Conservation (phyloP, 768 basidiomycete species). For the Gyrodon lividus region DNA sequence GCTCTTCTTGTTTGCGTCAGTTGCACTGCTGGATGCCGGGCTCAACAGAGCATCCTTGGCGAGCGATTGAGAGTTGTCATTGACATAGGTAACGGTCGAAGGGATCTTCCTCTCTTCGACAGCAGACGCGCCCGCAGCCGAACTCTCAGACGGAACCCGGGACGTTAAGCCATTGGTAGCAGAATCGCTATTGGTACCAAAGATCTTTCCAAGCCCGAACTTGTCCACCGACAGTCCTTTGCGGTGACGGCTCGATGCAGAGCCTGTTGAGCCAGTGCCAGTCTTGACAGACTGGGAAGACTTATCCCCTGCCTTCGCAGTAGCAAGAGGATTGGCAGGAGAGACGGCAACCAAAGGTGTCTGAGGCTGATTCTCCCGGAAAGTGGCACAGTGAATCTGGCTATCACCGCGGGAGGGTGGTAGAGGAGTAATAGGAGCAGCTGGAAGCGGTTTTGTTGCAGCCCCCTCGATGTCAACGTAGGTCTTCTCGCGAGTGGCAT, state of each 20-base stretch:
- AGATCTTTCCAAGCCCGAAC: slow-evolving; percentile 75
- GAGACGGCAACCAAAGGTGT: slow-evolving; percentile 37
- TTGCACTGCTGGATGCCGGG: slow-evolving; percentile 31
- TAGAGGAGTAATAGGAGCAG: slow-evolving; percentile 21
- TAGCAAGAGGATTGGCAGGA: slow-evolving; percentile 42
- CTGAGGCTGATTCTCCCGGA: slow-evolving; percentile 29
- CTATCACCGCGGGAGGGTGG: slow-evolving; percentile 19
- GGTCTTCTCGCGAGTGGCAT: slow-evolving; percentile 17
- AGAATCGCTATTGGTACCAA: slow-evolving; percentile 44
- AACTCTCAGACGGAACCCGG: slow-evolving; percentile 45
- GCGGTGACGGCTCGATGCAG: slow-evolving; percentile 51
- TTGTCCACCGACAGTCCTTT: slow-evolving; percentile 78
- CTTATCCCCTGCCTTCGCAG: slow-evolving; percentile 27
- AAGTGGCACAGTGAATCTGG: slow-evolving; percentile 23
- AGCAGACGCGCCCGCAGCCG: slow-evolving; percentile 21
- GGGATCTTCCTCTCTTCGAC: slow-evolving; percentile 20
- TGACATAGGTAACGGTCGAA: slow-evolving; percentile 1
- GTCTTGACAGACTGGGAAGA: slow-evolving; percentile 29
- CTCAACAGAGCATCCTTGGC: slow-evolving; percentile 35
- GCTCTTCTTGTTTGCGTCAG: slow-evolving; percentile 49
- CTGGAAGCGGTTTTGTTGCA: slow-evolving; percentile 31
- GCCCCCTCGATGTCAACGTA: slow-evolving; percentile 10
- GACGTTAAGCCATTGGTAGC: slow-evolving; percentile 35
- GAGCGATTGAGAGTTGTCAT: slow-evolving; percentile 30
- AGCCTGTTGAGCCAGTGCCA: slow-evolving; percentile 35